Conservation (phyloP, 2,329 filamentous ascomycete species). For the Akanthomyces dipterigenus region DNA sequence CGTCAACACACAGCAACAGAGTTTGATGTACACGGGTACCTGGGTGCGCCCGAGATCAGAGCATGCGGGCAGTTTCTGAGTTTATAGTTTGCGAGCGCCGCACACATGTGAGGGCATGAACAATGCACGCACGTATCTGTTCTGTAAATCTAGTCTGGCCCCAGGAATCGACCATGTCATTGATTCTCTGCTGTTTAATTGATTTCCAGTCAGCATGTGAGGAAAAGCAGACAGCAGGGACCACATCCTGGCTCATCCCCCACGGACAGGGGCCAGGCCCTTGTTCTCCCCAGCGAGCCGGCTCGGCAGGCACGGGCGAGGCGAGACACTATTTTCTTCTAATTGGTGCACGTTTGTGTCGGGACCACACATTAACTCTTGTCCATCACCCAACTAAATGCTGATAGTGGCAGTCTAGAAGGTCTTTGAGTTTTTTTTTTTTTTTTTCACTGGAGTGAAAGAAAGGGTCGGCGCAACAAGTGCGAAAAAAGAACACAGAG, state of each 20-base stretch:
- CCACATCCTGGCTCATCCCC: not conserved
- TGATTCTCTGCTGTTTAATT: not conserved
- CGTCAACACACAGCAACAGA: not conserved
- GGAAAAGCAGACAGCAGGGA: not conserved
- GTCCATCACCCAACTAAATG: not conserved
- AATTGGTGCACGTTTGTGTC: not conserved
- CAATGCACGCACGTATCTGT: not conserved
- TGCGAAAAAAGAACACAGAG: not conserved
- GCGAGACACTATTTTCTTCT: not conserved
- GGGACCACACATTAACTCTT: not conserved
- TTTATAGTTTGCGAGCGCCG: not conserved
- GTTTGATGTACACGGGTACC: not conserved
- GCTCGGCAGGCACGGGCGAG: not conserved
- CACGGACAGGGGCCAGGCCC: not conserved
- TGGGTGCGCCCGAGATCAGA: not conserved
- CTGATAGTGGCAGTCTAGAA: too few species aligned
- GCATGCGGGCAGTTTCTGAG: not conserved
- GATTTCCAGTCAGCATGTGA: constrained; percentile 1
- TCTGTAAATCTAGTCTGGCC: too few species aligned
- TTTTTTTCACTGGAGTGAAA: too few species aligned
- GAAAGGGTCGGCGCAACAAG: not conserved
- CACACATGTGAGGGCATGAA: not conserved
- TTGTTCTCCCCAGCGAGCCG: not conserved
- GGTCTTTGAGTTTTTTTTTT: too few species aligned
- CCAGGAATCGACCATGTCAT: too few species aligned